These are phyloP conservation scores for Sporothrix variecibatus DNA, from an alignment of 2,329 filamentous ascomycete species.

Conservation along the genomic window DNA sequence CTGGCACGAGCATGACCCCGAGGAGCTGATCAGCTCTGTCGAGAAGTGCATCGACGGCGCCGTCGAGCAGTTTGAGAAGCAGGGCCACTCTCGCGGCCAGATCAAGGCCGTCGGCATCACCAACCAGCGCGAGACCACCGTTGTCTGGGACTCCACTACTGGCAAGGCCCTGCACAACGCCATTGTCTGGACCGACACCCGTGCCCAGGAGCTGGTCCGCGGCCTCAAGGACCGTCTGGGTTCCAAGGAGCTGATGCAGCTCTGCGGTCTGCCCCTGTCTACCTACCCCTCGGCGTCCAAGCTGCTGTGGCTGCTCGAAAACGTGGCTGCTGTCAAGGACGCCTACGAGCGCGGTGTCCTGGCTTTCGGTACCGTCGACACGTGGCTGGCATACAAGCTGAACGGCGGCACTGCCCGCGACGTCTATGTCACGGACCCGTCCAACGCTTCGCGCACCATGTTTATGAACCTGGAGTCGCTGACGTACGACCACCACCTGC, in stretches of 20 bases:
- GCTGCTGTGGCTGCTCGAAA: slow-evolving; percentile 79
- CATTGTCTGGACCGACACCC: slow-evolving; percentile 87
- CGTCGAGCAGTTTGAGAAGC: slow-evolving; percentile 66
- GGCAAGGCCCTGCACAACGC: slow-evolving; percentile 82
- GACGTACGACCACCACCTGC: slow-evolving; percentile 74
- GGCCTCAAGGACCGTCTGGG: slow-evolving; percentile 70
- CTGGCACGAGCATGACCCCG: slow-evolving; percentile 88
- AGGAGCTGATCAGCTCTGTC: slow-evolving; percentile 73
- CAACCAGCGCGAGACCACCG: slow-evolving; percentile 85
- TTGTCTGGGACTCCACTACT: slow-evolving; percentile 81
- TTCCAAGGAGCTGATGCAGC: slow-evolving; percentile 66
- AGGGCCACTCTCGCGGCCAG: slow-evolving; percentile 66
- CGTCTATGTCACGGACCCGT: slow-evolving; percentile 79
- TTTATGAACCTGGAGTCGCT: slow-evolving; percentile 86
- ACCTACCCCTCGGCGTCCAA: slow-evolving; percentile 88
- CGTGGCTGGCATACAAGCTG: slow-evolving; percentile 82
- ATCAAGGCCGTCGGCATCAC: slow-evolving; percentile 83
- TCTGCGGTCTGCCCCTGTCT: slow-evolving; percentile 80
- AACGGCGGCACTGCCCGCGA: slow-evolving; percentile 68
- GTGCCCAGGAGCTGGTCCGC: slow-evolving; percentile 72
- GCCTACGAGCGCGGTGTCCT: slow-evolving; percentile 78
- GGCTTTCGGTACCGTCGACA: slow-evolving; percentile 84
- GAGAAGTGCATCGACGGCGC: slow-evolving; percentile 79
- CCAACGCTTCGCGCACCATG: slow-evolving; percentile 89
- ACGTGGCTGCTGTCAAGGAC: slow-evolving; percentile 67